Conservation (phyloP, 2,329 filamentous ascomycete genomes). For the Cercospora beticola region DNA sequence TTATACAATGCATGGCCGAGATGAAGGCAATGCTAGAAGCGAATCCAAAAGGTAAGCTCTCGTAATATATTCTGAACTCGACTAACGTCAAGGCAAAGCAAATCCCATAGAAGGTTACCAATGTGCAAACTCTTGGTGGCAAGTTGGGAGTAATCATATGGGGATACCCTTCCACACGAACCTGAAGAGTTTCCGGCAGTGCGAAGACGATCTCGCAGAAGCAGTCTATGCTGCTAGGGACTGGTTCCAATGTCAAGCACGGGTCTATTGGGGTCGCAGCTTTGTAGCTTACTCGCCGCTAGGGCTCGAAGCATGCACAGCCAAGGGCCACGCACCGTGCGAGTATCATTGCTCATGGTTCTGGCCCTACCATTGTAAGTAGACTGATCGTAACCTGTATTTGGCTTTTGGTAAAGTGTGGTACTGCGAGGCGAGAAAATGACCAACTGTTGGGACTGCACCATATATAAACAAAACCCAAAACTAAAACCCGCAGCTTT, state of each 20-base stretch:
- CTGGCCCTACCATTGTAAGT: background rate
- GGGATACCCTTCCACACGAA: background rate
- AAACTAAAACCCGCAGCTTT: background rate
- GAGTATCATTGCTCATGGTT: background rate
- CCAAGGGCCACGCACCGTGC: background rate
- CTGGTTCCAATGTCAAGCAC: background rate
- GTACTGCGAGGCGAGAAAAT: background rate
- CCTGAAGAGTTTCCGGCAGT: background rate
- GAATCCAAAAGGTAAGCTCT: background rate
- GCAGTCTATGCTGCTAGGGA: background rate
- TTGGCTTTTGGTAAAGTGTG: background rate
- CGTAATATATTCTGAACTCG: background rate
- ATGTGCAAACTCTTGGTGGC: background rate
- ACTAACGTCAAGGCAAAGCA: background rate
- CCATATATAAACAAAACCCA: background rate
- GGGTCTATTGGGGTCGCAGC: background rate
- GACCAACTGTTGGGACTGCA: background rate
- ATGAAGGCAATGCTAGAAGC: background rate
- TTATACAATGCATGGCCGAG: background rate
- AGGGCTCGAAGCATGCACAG: background rate
- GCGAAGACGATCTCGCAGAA: background rate
- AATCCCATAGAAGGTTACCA: background rate
- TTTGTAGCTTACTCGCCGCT: background rate
- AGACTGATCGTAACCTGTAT: background rate
- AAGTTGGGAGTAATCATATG: background rate